These are phyloP conservation scores for Hypoxylon sp. DNA, from an alignment of 2,329 filamentous ascomycete genomes.

Conservation along the genomic window DNA sequence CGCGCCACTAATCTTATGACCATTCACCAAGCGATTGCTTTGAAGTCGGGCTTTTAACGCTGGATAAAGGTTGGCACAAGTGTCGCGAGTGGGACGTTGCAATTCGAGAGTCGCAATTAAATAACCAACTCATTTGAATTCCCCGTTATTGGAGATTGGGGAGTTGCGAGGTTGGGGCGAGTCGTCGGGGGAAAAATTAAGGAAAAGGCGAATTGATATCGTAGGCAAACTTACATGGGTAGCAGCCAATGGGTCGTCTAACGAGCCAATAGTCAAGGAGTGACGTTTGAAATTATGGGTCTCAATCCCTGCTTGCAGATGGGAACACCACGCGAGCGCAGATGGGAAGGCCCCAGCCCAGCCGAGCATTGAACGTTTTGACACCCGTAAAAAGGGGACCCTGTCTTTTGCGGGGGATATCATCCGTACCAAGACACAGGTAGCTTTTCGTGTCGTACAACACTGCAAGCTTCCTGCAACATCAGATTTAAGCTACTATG, in stretches of 20 bases:
- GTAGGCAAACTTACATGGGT: constrained; percentile 43
- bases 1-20: not conserved
- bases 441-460: constrained; percentile 28
- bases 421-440: constrained; percentile 1
- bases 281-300: constrained; percentile 43
- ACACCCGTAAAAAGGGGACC: constrained; percentile 32
- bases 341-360: constrained; percentile 22
- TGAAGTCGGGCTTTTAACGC: not conserved
- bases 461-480: not conserved
- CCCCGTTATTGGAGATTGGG: constrained; percentile 24
- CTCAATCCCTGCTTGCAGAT: constrained; percentile 33
- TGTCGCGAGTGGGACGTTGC: not conserved
- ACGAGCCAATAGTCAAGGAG: constrained; percentile 39
- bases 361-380: constrained; percentile 34
- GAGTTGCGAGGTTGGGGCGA: constrained; percentile 23
- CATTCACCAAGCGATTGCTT: not conserved
- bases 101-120: constrained; percentile 4
- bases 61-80: constrained; percentile 3
- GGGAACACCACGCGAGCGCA: constrained; percentile 38
- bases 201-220: constrained; percentile 45
- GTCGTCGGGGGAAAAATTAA: constrained; percentile 24
- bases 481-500: not conserved
- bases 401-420: constrained; percentile 33
- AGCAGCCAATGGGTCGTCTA: constrained; percentile 36
- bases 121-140: constrained; percentile 2